Evolutionary conservation across 768 basidiomycete species (phyloP), one percentile per base, ranked within the genome.

Genomic region (Suillus discolor): DNA sequence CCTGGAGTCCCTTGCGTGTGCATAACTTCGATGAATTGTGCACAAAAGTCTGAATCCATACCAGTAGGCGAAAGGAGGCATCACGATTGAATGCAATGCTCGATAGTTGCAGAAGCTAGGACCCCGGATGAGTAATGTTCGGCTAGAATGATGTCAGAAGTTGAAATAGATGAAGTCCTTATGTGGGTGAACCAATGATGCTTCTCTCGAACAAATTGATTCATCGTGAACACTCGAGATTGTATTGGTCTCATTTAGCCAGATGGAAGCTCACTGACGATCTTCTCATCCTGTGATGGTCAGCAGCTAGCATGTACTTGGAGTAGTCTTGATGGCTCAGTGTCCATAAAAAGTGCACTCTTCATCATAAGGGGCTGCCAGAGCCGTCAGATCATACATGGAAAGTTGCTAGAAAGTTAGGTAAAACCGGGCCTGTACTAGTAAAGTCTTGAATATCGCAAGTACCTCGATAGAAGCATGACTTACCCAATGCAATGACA

Each of bases 321-420:
- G 81, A 75, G 64, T 92, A 90, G 73, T 92, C 90, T 71, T 89
- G 84, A 3, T 85, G 85, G 71, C 88, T 90, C 36, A 91, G 79
- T 6, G 83, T 78, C 42, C 86, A 83, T 38, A 93, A 75, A 18
- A 82, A 34, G 85, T 81, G 38, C 87, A 85, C 71, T 95, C 92
- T 71, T 92, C 90, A 55, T 93, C 89, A 67, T 99, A 99, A 66
- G 86, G 87, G 7, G 86, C 73, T 20, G 84, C 81, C 0, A 96
- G 95, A 15, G 93, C 91, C 1, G 87, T 79, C 42, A 99, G 83
- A 76, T 99, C 97, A 71, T 95, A 93, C 41, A 91, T 91, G 1
- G 94, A 91, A 61, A 99, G 78, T 75, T 98, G 96, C 97, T 97
- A 99, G 79, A 98, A 99, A 3, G 96, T 95, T 57, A 93, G 79